Conservation (phyloP, 768 basidiomycete genomes). For the Hydnomerulius pinastri region DNA sequence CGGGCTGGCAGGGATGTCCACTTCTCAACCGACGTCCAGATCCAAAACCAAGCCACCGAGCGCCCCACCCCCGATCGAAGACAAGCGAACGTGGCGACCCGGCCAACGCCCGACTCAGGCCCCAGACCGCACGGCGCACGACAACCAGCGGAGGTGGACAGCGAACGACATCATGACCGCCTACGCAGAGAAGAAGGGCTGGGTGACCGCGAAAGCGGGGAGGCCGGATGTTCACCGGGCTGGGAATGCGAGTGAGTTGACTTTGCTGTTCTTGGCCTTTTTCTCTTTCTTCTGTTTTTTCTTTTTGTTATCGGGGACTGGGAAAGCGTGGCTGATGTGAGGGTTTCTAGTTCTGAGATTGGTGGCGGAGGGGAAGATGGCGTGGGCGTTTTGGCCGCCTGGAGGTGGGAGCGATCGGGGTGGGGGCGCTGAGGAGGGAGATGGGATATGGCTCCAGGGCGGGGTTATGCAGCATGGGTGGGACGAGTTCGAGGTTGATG, state of each 20-base stretch:
- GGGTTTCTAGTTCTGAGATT: constrained; percentile 64
- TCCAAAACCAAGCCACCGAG: constrained; percentile 7
- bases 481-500: constrained; percentile 25
- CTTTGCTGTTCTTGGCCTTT: neutral
- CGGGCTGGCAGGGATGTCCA: too few species aligned
- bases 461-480: constrained; percentile 22
- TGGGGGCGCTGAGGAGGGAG: constrained; percentile 29
- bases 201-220: constrained; percentile 90
- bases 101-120: constrained; percentile 35
- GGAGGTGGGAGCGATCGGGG: constrained; percentile 27
- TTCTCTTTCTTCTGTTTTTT: constrained; percentile 1
- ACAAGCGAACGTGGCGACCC: constrained; percentile 81
- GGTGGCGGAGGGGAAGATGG: constrained; percentile 79
- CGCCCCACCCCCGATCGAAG: constrained; percentile 38
- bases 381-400: constrained; percentile 89
- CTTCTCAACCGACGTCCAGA: neutral
- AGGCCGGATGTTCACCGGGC: constrained; percentile 87
- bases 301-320: too few species aligned
- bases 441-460: constrained; percentile 62
- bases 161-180: constrained; percentile 83
- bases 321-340: neutral
- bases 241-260: constrained; percentile 86
- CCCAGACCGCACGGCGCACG: constrained; percentile 6
- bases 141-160: constrained; percentile 58
- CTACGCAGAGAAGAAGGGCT: constrained; percentile 76